Base-by-base conservation (phyloP, 2,329 filamentous ascomycete species). In the Colletotrichum salicis region DNA sequence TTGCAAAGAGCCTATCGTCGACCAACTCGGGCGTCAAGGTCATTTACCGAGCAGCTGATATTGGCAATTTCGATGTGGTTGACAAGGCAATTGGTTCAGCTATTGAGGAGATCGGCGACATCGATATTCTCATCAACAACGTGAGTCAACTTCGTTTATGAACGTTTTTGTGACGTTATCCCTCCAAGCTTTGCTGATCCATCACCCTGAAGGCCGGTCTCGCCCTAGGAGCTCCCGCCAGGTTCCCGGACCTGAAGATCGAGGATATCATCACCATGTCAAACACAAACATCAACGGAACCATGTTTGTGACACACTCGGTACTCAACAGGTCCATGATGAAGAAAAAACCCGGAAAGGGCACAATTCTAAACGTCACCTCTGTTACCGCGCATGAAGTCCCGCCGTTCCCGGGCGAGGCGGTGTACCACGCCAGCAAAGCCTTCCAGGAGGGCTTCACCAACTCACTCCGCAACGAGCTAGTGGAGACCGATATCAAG, bases 71-170 rank as follows among this genome's bases (percentile, higher is more conserved):
- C 59, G 75, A 82, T 27, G 78, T 79, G 57, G 73, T 80, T 22
- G 76, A 80, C 37, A 67, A 75, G 4, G 79, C 79, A 2, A 75
- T 85, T 6, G 70, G 68, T 19, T 75, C 75, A 1, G 77, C 79
- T 0, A 75, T 83, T 1, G 73, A 78, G 6, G 77, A 82, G 56
- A 63, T 82, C 4, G 80, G 80, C 0, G 75, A 77, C 1, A 83
- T 87, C 24, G 83, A 86, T 55, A 78, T 86, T 13, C 78, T 87
- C 0, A 78, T 86, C 75, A 87, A 86, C 74, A 86, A 86, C 64
- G 81, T 79, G 29, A 31, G 67, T 37, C 15, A 31, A 35, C 1
- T 1, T 12, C 19, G 13, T 7, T 4, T 5, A 54, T 33, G 24
- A 11, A 1, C 24, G 8, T 19, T 2, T 3, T 1, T 19, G 45